Evolutionary conservation across 352 stramenopile species (phyloP), one percentile per base, ranked within the genome.

Genomic region (Phytophthora palmivora): DNA sequence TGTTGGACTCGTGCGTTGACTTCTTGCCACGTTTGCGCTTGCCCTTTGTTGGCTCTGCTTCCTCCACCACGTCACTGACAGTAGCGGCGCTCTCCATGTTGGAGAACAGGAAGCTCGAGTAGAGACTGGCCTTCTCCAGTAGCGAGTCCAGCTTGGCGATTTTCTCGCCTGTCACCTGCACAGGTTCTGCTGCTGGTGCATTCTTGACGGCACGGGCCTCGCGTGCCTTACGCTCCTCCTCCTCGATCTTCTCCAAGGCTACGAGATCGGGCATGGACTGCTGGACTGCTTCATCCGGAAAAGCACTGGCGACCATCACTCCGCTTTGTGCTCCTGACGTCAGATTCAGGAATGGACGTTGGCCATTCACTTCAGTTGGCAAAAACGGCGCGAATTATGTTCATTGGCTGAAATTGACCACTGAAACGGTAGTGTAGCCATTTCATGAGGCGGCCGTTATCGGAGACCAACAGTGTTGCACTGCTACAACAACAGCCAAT

Each of bases 91-190:
- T 88, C 32, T 80, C 77, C 84, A 94, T 94, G 67, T 95, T 95
- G 67, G 85, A 91, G 54, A 93, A 89, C 2, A 95, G 63, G 44
- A 96, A 95, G 50, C 82, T 94, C 43, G 86, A 94, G 74, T 94
- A 96, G 33, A 95, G 65, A 21, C 85, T 88, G 4, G 89, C 89
- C 45, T 97, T 97, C 57, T 94, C 86, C 68, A 97, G 73, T 36
- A 97, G 64, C 8, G 48, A 89, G 72, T 97, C 89, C 22, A 97
- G 79, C 78, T 97, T 96, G 19, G 79, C 62, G 14, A 94, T 72
- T 44, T 88, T 89, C 46, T 65, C 68, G 42, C 58, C 91, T 72
- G 65, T 90, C 76, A 74, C 82, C 50, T 76, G 58, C 39, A 44
- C 46, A 18, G 73, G 33, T 18, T 75, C 63, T 2, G 41, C 47